These are phyloP conservation scores for Coemansia sp. DNA, from an alignment of 192 early-diverging fungal genomes.

Conservation along the genomic window DNA sequence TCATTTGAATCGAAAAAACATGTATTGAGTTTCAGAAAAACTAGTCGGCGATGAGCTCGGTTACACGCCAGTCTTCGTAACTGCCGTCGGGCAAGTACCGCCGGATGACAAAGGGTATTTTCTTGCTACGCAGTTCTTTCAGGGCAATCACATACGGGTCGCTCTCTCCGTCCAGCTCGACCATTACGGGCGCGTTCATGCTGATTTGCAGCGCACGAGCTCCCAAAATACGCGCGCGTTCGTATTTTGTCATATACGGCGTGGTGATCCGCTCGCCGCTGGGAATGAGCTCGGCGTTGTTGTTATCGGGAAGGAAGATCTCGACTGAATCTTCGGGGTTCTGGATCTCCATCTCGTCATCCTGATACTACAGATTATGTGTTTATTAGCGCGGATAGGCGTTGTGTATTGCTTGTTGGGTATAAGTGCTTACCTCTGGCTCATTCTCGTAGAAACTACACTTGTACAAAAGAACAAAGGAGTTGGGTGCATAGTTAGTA, in stretches of 20 bases:
- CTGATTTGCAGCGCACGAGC: slow-evolving; percentile 95
- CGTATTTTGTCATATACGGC: slow-evolving; percentile 99
- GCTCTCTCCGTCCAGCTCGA: slow-evolving; percentile 88
- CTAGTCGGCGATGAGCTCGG: slow-evolving; percentile 81
- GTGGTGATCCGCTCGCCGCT: slow-evolving; percentile 85
- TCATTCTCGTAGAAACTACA: slow-evolving; percentile 20
- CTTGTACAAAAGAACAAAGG: background rate
- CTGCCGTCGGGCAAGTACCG: slow-evolving; percentile 90
- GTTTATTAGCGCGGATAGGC: too few species aligned
- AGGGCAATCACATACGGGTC: slow-evolving; percentile 94
- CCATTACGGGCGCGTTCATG: slow-evolving; percentile 99
- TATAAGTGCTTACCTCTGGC: background rate
- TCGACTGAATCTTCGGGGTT: slow-evolving; percentile 39
- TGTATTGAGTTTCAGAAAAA: background rate
- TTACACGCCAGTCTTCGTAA: slow-evolving; percentile 93
- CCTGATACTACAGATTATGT: background rate
- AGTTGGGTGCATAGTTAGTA: background rate
- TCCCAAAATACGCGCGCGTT: slow-evolving; percentile 83
- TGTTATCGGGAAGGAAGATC: slow-evolving; percentile 44
- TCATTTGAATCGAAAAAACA: background rate
- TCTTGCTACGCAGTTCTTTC: slow-evolving; percentile 90
- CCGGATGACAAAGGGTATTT: slow-evolving; percentile 89
- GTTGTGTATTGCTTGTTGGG: too few species aligned
- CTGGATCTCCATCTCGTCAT: slow-evolving; percentile 33
- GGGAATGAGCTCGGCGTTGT: slow-evolving; percentile 32